A percentile compares a stretch with the other conserved stretches of the same genome.
These are phyloP conservation scores for Phaeomoniella chlamydospora DNA, from an alignment of 2,329 filamentous ascomycete genomes.

Conservation along the genomic window DNA sequence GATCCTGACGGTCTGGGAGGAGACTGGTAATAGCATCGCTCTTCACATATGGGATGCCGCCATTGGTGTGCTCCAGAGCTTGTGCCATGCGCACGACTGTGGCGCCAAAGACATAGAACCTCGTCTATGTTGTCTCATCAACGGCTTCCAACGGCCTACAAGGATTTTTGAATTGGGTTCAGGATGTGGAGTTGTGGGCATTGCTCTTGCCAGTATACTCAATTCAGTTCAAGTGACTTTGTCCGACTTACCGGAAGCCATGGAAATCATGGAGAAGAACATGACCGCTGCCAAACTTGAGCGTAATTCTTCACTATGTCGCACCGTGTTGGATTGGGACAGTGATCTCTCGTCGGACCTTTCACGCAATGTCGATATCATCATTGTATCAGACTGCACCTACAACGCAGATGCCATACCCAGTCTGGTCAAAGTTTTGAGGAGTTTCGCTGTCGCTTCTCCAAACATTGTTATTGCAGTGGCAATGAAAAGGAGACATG, in stretches of 20 bases:
- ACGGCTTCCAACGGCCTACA: not conserved
- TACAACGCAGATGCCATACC: constrained; percentile 57
- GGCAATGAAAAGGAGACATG: constrained; percentile 53
- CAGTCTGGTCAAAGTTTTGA: constrained; percentile 44
- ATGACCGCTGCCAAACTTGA: constrained; percentile 28
- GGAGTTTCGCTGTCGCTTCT: constrained; percentile 29
- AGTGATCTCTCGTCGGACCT: constrained; percentile 25
- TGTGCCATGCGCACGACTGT: constrained; percentile 27
- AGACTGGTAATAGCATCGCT: constrained; percentile 59
- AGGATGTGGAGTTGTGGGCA: constrained; percentile 55
- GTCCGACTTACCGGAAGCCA: constrained; percentile 52
- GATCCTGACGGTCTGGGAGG: constrained; percentile 45
- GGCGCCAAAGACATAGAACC: constrained; percentile 10
- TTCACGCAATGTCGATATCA: constrained; percentile 34
- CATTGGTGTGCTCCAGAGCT: constrained; percentile 38
- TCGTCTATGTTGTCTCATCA: constrained; percentile 18
- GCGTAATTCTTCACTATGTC: constrained; percentile 27
- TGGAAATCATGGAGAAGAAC: constrained; percentile 45
- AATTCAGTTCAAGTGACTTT: constrained; percentile 39
- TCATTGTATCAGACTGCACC: constrained; percentile 57
- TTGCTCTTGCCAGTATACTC: constrained; percentile 43
- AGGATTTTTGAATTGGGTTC: constrained; percentile 49
- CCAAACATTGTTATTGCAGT: constrained; percentile 39
- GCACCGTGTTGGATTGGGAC: constrained; percentile 48
- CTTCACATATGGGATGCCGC: constrained; percentile 57